Base-by-base conservation (phyloP, 305 asterid species). In the Coffea humblotiana region DNA sequence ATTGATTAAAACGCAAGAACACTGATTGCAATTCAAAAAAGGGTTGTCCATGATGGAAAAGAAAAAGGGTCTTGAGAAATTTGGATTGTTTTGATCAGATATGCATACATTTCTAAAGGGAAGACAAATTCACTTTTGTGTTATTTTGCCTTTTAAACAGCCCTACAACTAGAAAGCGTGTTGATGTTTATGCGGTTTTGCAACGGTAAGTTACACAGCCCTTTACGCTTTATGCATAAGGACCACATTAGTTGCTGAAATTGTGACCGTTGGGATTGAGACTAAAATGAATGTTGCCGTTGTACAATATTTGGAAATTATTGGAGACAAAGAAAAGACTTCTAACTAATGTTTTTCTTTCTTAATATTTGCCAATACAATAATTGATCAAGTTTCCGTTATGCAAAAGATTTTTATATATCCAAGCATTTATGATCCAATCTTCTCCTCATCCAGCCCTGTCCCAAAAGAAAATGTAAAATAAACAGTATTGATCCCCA, bases 181-280 rank as follows among this genome's bases (percentile, higher is more conserved):
- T 65, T 6, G 43, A 37, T 37, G 43, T 15, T 15, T 14, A 8
- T 63, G 79, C 72, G 25, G 72, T 63, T 66, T 47, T 47, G 48
- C 63, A 76, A 64, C 72, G 72, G 72, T 3, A 16, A 58, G 67
- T 52, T 21, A 8, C 25, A 43, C 27, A 61, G 27, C 56, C 52
- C 40, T 60, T n/a, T 43, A 15, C 12, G 43, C 18, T 6, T n/a
- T 27, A 29, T 60, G 19, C 23, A 21, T 6, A 0, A 40, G 78
- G 78, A 60, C 78, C 78, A 60, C 43, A 11, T 40, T 61, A 43
- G 35, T 40, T 58, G 23, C 23, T 58, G 13, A 23, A 37, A 35
- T 60, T 63, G 43, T 60, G 58, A 60, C 69, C 78, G 69, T 75
- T 75, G 21, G 54, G 54, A 23, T 32, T 8, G 69, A 60, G 54